Conservation (phyloP, 306 rosid species). For the Lathyrus sativus region DNA sequence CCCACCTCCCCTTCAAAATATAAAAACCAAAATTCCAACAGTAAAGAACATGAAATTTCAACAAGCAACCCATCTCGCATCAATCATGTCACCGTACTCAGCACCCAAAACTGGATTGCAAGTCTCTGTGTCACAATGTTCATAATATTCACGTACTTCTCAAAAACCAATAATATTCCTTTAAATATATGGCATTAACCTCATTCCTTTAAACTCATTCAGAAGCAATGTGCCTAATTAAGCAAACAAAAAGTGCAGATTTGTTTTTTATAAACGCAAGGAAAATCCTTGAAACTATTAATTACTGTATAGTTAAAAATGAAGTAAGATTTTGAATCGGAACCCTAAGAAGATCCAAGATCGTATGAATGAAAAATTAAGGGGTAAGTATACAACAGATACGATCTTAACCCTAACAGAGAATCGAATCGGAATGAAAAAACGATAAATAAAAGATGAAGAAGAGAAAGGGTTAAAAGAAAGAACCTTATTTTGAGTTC, state of each 20-base stretch:
- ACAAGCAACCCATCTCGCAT: constrained; percentile 64
- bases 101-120: constrained; percentile 50
- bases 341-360: neutral
- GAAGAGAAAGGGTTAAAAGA: neutral
- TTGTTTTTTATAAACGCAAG: too few species aligned
- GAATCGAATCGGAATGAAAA: neutral
- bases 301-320: neutral
- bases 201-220: too few species aligned
- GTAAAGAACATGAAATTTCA: constrained; percentile 59
- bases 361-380: neutral
- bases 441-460: neutral
- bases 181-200: too few species aligned
- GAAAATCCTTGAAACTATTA: neutral
- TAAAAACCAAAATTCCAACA: constrained; percentile 65
- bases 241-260: too few species aligned
- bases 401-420: neutral
- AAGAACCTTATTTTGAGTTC: neutral
- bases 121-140: constrained; percentile 54
- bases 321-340: neutral
- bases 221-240: too few species aligned
- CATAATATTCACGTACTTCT: constrained; percentile 44
- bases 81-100: constrained; percentile 54
- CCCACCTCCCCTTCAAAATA: constrained; percentile 77
- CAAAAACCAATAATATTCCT: constrained; percentile 32
- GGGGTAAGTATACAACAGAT: neutral